phyloP scores from a whole-genome alignment of 1,139 yeast species.

The Geotrichum europaeum region DNA sequence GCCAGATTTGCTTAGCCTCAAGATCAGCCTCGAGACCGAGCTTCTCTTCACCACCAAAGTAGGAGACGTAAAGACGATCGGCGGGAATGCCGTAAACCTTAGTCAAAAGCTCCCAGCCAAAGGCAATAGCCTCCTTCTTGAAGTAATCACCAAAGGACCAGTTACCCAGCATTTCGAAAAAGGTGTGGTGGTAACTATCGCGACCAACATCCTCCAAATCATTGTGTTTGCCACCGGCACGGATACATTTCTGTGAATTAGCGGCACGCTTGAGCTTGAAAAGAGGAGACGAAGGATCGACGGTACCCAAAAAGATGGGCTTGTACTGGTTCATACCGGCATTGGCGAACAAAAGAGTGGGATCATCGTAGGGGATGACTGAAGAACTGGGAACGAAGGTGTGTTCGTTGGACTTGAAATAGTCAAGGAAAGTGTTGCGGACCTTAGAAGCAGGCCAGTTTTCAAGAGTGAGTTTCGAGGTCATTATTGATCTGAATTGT shows the following conservation, averaged over 20 bases:
- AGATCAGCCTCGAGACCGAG: conserved; percentile 88
- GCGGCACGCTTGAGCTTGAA: conserved; percentile 79
- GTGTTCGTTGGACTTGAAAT: conserved; percentile 62
- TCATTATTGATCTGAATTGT: conserved; percentile 2
- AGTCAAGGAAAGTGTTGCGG: conserved; percentile 80
- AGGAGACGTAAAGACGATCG: conserved; percentile 85
- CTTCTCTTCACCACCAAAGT: conserved; percentile 85
- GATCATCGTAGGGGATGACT: conserved; percentile 96
- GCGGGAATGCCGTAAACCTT: conserved; percentile 70
- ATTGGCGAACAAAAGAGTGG: conserved; percentile 88
- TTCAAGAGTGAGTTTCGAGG: conserved; percentile 13
- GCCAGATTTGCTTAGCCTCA: conserved; percentile 88
- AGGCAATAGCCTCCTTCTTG: conserved; percentile 83
- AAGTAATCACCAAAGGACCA: conserved; percentile 99
- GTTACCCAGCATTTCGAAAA: conserved; percentile 98
- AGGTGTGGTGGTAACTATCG: conserved; percentile 96
- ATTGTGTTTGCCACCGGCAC: conserved; percentile 99
- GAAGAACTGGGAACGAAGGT: conserved; percentile 87
- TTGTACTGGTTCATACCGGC: conserved; percentile 99
- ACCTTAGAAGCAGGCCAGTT: conserved; percentile 40
- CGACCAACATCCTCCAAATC: conserved; percentile 98
- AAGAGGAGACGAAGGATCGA: conserved; percentile 87
- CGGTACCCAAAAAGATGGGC: conserved; percentile 94
- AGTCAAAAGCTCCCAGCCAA: conserved; percentile 89
- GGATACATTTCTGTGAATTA: conserved; percentile 95